A percentile compares a stretch with the other conserved stretches of the same genome.
These are phyloP conservation scores for Alternaria sp. DNA, from an alignment of 2,329 filamentous ascomycete genomes.

Conservation along the genomic window DNA sequence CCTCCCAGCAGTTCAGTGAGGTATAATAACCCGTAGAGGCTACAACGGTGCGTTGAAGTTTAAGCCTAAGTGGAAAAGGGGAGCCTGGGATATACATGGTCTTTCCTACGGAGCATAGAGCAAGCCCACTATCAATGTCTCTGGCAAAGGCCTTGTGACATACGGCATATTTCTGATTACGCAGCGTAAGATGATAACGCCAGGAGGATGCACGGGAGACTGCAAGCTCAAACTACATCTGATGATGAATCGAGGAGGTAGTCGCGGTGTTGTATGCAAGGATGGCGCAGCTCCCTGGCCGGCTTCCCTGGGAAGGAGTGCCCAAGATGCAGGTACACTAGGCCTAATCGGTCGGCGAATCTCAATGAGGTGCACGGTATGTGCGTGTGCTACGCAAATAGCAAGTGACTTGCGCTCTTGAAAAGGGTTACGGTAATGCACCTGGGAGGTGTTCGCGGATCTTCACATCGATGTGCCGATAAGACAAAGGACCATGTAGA, in stretches of 20 bases:
- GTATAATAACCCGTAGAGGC: neutral
- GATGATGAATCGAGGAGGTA: neutral
- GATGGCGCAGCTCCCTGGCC: neutral
- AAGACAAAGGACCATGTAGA: neutral
- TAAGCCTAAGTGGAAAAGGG: neutral
- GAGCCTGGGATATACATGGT: neutral
- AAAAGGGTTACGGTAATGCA: neutral
- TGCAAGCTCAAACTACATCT: neutral
- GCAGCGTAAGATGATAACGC: neutral
- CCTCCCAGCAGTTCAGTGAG: neutral
- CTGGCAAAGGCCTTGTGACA: neutral
- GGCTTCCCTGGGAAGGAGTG: neutral
- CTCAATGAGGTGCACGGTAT: neutral
- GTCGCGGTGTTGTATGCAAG: neutral
- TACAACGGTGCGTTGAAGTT: neutral
- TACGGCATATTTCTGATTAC: accelerated
- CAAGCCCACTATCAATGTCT: neutral
- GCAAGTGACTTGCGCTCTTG: too few relatives aligned
- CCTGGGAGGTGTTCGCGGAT: accelerated
- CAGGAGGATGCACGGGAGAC: neutral
- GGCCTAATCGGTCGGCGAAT: neutral
- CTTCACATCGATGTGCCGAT: neutral
- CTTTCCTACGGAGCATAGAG: neutral
- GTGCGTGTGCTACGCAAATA: neutral
- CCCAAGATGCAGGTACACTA: neutral